Conservation (phyloP, 495 filamentous ascomycete genomes). For the Podospora australis region DNA sequence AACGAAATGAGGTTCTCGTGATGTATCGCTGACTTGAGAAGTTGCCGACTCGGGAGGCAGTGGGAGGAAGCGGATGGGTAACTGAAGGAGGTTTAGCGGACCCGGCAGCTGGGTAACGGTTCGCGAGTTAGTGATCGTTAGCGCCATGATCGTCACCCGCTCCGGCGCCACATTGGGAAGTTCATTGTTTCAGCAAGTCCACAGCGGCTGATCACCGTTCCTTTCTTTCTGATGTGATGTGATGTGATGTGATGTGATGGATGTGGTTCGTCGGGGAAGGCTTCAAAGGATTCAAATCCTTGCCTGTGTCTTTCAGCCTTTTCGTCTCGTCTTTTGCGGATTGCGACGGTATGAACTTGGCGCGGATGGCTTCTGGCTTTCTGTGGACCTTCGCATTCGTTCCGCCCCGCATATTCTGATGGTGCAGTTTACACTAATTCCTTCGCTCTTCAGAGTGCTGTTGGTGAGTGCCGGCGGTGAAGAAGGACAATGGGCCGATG, state of each 20-base stretch:
- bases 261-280: not conserved
- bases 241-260: no score
- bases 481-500: not conserved
- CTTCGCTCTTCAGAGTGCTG: not conserved
- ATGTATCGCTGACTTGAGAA: not conserved
- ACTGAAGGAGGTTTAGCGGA: no score
- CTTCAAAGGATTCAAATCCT: not conserved
- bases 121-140: not conserved
- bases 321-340: not conserved
- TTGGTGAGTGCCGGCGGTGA: constrained; percentile 3
- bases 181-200: constrained; percentile 14
- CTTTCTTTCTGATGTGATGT: no score
- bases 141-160: constrained; percentile 19
- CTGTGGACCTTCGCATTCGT: no score
- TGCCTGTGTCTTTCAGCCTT: not conserved
- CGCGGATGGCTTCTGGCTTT: no score
- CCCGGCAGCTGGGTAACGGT: constrained; percentile 1
- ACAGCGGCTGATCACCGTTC: constrained; percentile 1
- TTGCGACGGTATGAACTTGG: no score
- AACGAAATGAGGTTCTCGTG: not conserved
- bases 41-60: not conserved
- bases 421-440: no score
- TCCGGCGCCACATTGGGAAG: constrained; percentile 17
- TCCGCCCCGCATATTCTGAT: no score
- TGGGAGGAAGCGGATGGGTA: constrained; percentile 1